Evolutionary conservation across 2,329 filamentous ascomycete species (phyloP), one percentile per base, ranked within the genome.

Genomic region (Aspergillus pseudotamarii): DNA sequence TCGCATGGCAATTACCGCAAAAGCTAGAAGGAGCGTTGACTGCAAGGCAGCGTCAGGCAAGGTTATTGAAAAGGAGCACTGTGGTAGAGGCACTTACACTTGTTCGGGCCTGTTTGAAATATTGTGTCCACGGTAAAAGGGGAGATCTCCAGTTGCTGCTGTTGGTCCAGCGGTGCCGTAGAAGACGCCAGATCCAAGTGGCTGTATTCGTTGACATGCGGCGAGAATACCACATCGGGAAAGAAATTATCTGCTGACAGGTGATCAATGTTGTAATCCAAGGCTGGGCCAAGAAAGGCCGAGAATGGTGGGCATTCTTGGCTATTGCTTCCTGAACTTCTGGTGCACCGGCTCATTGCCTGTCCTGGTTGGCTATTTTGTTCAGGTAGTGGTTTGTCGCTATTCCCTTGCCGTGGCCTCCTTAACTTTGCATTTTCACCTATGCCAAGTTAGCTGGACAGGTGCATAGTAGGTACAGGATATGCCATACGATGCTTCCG

Each of bases 401-500:
- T 26, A 1, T 21, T 55, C 23, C 5, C n/a, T 9, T 55, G 32
- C 5, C 34, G 34, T 26, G 21, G n/a, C 36, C 34, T 26, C n/a
- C 32, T 14, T 9, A 21, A 6, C 21, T 38, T 55, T 4, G n/a
- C 32, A 21, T 55, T 55, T 8, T 55, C 51, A 16, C 51, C 51
- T 55, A 19, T 55, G 5, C 8, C 1, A 38, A 4, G 51, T 55
- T 55, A 55, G 51, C 32, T 38, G 14, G 23, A 38, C 6, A 14
- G 21, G 1, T 12, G 10, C 21, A 23, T 32, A 23, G 51, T 21
- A 38, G 14, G 30, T n/a, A 28, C 14, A 8, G 10, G 10, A 5
- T 6, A 11, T 5, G 6, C 30, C 30, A 14, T 59, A 59, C 57
- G 45, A 32, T 59, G 57, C 38, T 38, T 59, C 21, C 57, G 57